phyloP scores from a whole-genome alignment of 2,329 filamentous ascomycete species.

The Cercospora brassicicola region DNA sequence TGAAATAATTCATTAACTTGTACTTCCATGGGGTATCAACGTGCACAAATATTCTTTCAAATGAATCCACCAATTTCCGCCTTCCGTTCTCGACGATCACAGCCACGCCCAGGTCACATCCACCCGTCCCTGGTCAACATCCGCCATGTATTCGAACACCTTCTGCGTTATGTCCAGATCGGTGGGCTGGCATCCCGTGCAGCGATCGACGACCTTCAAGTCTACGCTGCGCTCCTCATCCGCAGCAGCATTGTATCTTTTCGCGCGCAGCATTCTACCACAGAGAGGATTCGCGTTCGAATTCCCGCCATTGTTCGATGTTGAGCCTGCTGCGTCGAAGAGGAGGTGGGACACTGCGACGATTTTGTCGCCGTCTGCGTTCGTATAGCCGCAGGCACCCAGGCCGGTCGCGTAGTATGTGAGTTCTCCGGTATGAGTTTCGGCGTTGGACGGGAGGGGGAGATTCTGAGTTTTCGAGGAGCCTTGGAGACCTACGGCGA shows the following conservation, averaged over 20 bases:
- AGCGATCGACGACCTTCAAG: slow-evolving; percentile 62
- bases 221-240: slow-evolving; percentile 51
- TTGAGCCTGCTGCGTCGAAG: slow-evolving; percentile 54
- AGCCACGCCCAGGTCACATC: slow-evolving; percentile 39
- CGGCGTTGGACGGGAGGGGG: slow-evolving; percentile 54
- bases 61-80: no score
- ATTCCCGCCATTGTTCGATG: slow-evolving; percentile 36
- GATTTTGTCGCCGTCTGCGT: slow-evolving; percentile 57
- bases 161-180: slow-evolving; percentile 54
- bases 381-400: slow-evolving; percentile 67
- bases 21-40: background rate
- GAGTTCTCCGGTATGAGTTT: slow-evolving; percentile 48
- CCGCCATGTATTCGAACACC: slow-evolving; percentile 51
- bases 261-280: slow-evolving; percentile 63
- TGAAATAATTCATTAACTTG: background rate
- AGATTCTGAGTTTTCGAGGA: slow-evolving; percentile 42
- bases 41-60: background rate
- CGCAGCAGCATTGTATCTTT: slow-evolving; percentile 40
- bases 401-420: slow-evolving; percentile 62
- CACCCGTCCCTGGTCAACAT: slow-evolving; percentile 34
- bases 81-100: background rate
- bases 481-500: slow-evolving; percentile 11
- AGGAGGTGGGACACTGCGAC: slow-evolving; percentile 62
- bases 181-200: slow-evolving; percentile 50
- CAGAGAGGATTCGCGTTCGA: slow-evolving; percentile 68